Base-by-base conservation (phyloP, 768 basidiomycete genomes). In the Russula dissimulans region DNA sequence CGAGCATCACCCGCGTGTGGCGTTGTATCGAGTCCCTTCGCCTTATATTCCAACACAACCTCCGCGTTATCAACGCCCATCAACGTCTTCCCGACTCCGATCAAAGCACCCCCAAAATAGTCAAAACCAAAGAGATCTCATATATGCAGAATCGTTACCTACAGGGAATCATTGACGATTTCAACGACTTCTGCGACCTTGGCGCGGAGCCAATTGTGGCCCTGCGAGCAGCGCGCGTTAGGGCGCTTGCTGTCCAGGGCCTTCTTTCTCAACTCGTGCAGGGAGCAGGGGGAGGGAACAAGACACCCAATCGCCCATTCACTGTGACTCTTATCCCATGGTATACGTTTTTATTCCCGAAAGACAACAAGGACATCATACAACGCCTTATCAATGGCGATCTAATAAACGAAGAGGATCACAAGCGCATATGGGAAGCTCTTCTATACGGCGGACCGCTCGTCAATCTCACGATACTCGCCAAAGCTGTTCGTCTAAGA, bases 371-470 rank as follows among this genome's bases (percentile, higher is more conserved):
- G 14, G 36, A 9, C 11, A 4, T 4, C 26, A 10, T n/a, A 8
- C 32, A 12, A 4, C 26, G 18, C 41, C 18, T 34, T 18, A 34
- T 15, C 3, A 14, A 0, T 8, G 22, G 34, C 42, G 10, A 34
- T 2, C 2, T 10, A 15, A 26, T 3, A 5, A 22, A 4, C 1
- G 5, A n/a, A 11, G 22, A 8, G 46, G 46, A 54, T n/a, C 18
- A 11, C 9, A 14, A 26, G 45, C 42, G 5, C 38, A 49, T 18
- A 34, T 50, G 59, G 48, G 7, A 36, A 12, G 26, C 1, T 18
- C 36, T 60, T 45, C 43, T 56, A n/a, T 39, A 32, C 36, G 54
- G 56, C 43, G 54, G 54, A 17, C 42, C 59, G 5, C 59, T 60
- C 11, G 22, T 39, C 26, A 60, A 60, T 51, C 39, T 60, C 34